These are phyloP conservation scores for Yamadazyma blattariae DNA, from an alignment of 1,139 yeast species.

Conservation along the genomic window DNA sequence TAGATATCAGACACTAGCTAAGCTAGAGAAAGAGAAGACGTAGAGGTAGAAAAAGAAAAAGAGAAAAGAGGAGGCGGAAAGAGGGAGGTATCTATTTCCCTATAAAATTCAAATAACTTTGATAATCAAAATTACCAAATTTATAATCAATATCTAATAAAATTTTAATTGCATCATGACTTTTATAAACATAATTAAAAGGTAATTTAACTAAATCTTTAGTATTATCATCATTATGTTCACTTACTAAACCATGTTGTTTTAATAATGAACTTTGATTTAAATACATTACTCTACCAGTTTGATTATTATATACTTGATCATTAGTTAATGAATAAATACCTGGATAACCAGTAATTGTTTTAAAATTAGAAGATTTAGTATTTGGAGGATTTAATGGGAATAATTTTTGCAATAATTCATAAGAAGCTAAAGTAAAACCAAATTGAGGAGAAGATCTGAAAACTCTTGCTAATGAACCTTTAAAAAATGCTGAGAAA, in stretches of 20 bases:
- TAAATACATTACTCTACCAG: slow-evolving; percentile 37
- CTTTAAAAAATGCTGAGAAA: slow-evolving; percentile 81
- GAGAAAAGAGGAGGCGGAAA: too few species aligned
- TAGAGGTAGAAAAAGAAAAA: too few species aligned
- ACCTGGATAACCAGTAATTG: slow-evolving; percentile 47
- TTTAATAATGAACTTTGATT: slow-evolving; percentile 30
- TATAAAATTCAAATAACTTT: slow-evolving; percentile 50
- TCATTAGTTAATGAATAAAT: slow-evolving; percentile 47
- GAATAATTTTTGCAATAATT: slow-evolving; percentile 57
- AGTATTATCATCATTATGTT: slow-evolving; percentile 17
- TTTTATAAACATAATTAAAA: slow-evolving; percentile 54
- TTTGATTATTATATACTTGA: slow-evolving; percentile 41
- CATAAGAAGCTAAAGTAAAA: slow-evolving; percentile 94
- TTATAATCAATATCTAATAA: slow-evolving; percentile 63
- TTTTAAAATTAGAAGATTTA: slow-evolving; percentile 43
- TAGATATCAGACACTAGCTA: too few species aligned
- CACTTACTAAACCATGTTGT: slow-evolving; percentile 19
- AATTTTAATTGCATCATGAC: slow-evolving; percentile 59
- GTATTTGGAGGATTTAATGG: slow-evolving; percentile 48
- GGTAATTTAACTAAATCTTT: slow-evolving; percentile 44
- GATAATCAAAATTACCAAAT: slow-evolving; percentile 54
- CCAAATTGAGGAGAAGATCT: slow-evolving; percentile 98
- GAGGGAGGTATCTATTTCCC: slow-evolving; percentile 14
- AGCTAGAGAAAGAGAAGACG: too few species aligned
- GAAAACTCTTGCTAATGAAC: slow-evolving; percentile 91